phyloP scores from a whole-genome alignment of 108 stramenopile species.

The Asterionellopsis glacialis region DNA sequence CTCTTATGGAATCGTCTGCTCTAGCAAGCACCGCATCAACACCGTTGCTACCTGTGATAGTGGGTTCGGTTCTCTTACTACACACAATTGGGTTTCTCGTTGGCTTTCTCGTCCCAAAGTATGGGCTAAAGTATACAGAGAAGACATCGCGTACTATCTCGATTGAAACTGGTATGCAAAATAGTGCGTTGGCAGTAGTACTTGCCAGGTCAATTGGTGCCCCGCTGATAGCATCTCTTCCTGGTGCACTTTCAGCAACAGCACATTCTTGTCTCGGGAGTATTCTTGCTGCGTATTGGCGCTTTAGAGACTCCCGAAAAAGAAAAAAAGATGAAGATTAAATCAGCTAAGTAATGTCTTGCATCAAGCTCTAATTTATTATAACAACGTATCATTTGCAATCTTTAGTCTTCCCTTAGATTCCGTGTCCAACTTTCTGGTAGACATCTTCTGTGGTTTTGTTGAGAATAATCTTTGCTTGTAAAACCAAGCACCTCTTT shows the following conservation, averaged over 20 bases:
- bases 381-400: too few species aligned
- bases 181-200: constrained; percentile 91
- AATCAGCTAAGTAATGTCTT: too few species aligned
- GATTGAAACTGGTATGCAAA: constrained; percentile 97
- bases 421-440: too few species aligned
- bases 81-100: constrained; percentile 81
- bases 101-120: constrained; percentile 67
- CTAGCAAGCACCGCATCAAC: constrained; percentile 2
- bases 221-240: constrained; percentile 72
- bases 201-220: constrained; percentile 85
- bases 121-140: constrained; percentile 45
- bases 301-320: constrained; percentile 20
- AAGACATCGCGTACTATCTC: constrained; percentile 76
- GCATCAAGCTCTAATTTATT: too few species aligned
- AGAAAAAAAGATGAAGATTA: too few species aligned
- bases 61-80: constrained; percentile 58
- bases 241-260: constrained; percentile 89
- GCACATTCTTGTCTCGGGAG: constrained; percentile 88
- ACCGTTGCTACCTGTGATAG: constrained; percentile 33
- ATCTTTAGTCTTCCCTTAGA: too few species aligned
- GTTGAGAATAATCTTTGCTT: too few species aligned
- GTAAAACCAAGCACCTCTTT: too few species aligned
- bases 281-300: constrained; percentile 85
- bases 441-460: too few species aligned
- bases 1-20: constrained; percentile 26